Percentiles rank a stretch among this genome's conserved stretches.
phyloP scores from a whole-genome alignment of 768 basidiomycete genomes.

The Lentinus tigrinus region DNA sequence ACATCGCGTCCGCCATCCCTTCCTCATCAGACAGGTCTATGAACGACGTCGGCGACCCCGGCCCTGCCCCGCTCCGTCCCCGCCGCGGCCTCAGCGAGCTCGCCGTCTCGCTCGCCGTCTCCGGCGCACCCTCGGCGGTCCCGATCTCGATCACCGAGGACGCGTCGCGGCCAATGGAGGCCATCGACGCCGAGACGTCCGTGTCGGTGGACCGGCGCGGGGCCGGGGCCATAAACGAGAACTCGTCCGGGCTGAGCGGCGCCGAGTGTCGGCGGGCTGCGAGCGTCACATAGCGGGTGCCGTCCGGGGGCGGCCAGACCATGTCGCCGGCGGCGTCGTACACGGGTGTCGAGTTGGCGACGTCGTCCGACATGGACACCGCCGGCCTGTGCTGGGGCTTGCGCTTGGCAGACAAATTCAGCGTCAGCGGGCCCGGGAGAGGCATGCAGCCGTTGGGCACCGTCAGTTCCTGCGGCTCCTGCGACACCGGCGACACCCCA shows the following conservation, averaged over 20 bases:
- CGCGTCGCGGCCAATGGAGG: background rate
- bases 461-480: constrained; percentile 11
- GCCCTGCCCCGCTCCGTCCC: constrained; percentile 15
- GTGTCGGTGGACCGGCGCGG: constrained; percentile 4
- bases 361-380: constrained; percentile 25
- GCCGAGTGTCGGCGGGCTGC: constrained; percentile 52
- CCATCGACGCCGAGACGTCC: background rate
- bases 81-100: constrained; percentile 9
- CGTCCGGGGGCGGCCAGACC: constrained; percentile 36
- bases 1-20: constrained; percentile 27
- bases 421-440: constrained; percentile 9
- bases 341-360: constrained; percentile 9
- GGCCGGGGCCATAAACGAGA: constrained; percentile 26
- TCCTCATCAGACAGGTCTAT: constrained; percentile 74
- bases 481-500: constrained; percentile 6
- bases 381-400: constrained; percentile 23
- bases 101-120: constrained; percentile 16
- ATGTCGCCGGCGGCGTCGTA: constrained; percentile 10
- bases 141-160: constrained; percentile 23
- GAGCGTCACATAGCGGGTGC: constrained; percentile 26
- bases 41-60: constrained; percentile 48
- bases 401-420: constrained; percentile 13
- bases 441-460: constrained; percentile 19
- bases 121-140: constrained; percentile 17
- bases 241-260: constrained; percentile 49